Evolutionary conservation across 306 rosid genomes (phyloP), one percentile per base, ranked within the genome.

Genomic region (Gynostemma pentaphyllum): DNA sequence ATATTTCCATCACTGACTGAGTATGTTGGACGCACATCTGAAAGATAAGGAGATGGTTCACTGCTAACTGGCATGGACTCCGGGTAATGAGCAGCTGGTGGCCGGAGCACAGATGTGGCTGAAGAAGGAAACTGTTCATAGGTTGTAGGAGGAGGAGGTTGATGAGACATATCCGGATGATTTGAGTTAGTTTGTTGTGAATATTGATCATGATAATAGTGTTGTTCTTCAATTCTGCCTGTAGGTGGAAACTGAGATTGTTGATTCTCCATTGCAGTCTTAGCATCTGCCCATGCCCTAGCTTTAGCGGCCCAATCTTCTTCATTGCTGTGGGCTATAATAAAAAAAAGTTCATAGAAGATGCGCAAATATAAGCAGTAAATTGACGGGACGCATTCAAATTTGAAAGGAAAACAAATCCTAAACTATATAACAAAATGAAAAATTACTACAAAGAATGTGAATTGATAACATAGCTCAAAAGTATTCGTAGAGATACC

Each of bases 291-390:
- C 99, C 99, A 94, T 1, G 99, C 99, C 80, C 90, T 83, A 39
- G 99, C 99, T 73, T 64, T 86, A 44, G 99, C 94, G 24, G 90
- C 99, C 97, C 97, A 89, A 80, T 94, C 99, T 76, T 86, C 96
- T 72, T 88, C 95, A 64, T 80, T 82, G 60, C 67, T 81, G 51
- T 76, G 72, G 21, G 70, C 82, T 76, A 65, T 46, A 24, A 2
- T 18, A 70, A 48, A 65, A 13, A 30, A 16, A 29, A 39, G 13
- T 40, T 10, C 19, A 36, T 26, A 59, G 28, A 59, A 59, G 64
- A n/a, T n/a, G n/a, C n/a, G n/a, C n/a, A n/a, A n/a, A n/a, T n/a
- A n/a, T n/a, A n/a, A n/a, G 44, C 46, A 59, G 64, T 19, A 36
- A 59, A 59, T 29, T 60, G 49, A 39, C 37, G 46, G 36, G 45